Base-by-base conservation (phyloP, 352 stramenopile genomes). In the Sclerospora graminicola region DNA sequence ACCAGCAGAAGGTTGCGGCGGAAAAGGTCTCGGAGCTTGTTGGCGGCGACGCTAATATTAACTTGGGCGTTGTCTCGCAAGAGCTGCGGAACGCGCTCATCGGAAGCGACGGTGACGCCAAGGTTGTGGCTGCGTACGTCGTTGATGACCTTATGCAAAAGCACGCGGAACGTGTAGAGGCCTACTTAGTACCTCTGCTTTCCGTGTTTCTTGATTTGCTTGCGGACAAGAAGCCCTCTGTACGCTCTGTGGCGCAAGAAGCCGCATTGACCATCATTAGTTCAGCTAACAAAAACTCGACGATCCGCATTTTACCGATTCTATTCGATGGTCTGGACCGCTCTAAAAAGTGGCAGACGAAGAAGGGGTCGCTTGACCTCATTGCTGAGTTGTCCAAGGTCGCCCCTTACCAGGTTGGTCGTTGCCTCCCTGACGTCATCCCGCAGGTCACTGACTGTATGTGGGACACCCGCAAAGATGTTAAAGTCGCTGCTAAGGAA, bases 401-500 rank as follows among this genome's bases (percentile, higher is more conserved):
- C n/a, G 90, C 90, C 16, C 89, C 95, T 29, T 95, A 95, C 59
- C 90, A 98, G 66, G 71, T 99, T 5, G 89, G 85, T 37, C 89
- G 94, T 59, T 91, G 79, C 55, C 77, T 99, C 49, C 94, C 95
- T 13, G 89, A 98, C 54, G 88, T 99, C 47, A 97, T 99, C 46
- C 96, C 96, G 11, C 82, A 95, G 50, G 82, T 99, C 39, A 98
- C 95, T 11, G 92, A 96, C 35, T 97, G 89, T 65, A 98, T 99
- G 87, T 98, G 94, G 87, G 96, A 99, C 69, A 98, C 95, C 8
- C 97, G 97, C 69, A 97, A 98, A 67, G 90, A 99, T 58, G 94
- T 99, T 26, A 98, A 98, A 82, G 59, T 82, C 10, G 93, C 94
- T 24, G 86, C 95, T 18, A 96, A 92, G 45, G 77, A 80, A 8